Evolutionary conservation across 1,139 yeast species (phyloP).

Genomic region (Ashbya aceris): DNA sequence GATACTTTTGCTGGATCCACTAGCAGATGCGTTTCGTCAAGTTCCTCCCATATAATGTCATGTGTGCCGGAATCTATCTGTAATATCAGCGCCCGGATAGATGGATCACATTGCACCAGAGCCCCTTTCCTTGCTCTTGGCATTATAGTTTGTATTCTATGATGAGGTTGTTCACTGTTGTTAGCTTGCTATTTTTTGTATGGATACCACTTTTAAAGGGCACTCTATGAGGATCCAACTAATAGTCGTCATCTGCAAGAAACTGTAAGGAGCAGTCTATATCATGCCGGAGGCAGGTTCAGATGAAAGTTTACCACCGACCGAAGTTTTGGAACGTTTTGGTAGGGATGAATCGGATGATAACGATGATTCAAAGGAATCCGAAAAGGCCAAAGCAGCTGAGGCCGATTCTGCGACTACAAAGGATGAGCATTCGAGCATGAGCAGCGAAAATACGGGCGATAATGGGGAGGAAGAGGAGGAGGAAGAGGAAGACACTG

Average conservation of each 20-base stretch:
- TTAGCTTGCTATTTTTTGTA: too few relatives aligned
- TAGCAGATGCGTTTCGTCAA: conserved; percentile 83
- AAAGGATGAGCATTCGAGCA: background rate
- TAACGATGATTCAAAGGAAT: conserved; percentile 12
- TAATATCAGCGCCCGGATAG: conserved; percentile 75
- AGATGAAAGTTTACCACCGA: too few relatives aligned
- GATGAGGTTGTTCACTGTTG: too few relatives aligned
- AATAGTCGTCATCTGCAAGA: too few relatives aligned
- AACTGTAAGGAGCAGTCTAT: too few relatives aligned
- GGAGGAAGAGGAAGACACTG: conserved; percentile 42
- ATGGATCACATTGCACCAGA: conserved; percentile 62
- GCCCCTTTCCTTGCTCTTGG: conserved; percentile 33
- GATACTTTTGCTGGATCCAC: conserved; percentile 71
- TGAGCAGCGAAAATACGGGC: conserved; percentile 17
- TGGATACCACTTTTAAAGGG: too few relatives aligned
- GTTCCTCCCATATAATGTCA: conserved; percentile 71
- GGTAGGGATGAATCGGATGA: conserved; percentile 12
- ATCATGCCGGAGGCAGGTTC: too few relatives aligned
- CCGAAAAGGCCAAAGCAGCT: conserved; percentile 8
- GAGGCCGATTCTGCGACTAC: conserved; percentile 4
- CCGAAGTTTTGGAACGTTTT: conserved; percentile 8
- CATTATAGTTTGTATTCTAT: conserved; percentile 12
- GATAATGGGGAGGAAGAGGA: conserved; percentile 31
- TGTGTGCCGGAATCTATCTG: conserved; percentile 59
- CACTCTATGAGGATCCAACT: too few relatives aligned